Evolutionary conservation across 768 basidiomycete genomes (phyloP), one percentile per base, ranked within the genome.

Genomic region (Tylopilus felleus): DNA sequence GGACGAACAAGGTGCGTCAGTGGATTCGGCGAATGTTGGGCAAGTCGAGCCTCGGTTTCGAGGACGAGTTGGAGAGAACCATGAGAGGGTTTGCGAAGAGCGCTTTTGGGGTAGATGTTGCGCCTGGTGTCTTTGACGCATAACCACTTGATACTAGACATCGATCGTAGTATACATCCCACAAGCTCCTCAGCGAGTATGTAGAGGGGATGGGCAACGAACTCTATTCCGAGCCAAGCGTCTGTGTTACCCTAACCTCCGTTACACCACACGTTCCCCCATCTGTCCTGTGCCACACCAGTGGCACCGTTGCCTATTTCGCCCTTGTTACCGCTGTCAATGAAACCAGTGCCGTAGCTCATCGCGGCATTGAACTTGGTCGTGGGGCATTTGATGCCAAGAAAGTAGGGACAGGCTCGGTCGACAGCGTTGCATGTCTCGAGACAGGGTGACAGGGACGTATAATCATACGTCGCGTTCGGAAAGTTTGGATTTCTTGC

Each of bases 191-290:
- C 29, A 29, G 5, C 29, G 29, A 29, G 9, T 33, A 33, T 5
- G 13, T 33, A 33, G 31, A 33, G 9, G 13, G 31, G 31, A 14
- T 33, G 13, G 9, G 31, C 13, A 33, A 33, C 31, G 35, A 36
- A 16, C 16, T 7, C 16, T 36, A 5, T 16, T 36, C 14, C 8
- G 17, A 36, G 35, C 35, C 7, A 17, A 36, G 17, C 16, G 17
- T 8, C 13, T 17, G 5, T 36, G 25, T 27, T 29, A 35, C 19
- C 23, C 53, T 62, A 71, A 29, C 28, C 28, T n/a, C 53, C 67
- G 60, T 82, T 85, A 69, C 89, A 93, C 85, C 86, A 91, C 25
- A 89, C 80, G 60, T 88, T 88, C 25, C 90, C 90, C 74, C 75
- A 91, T 49, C 62, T 67, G 67, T 92, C 89, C 64, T 85, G 81